Percentiles rank a stretch among this genome's conserved stretches.
phyloP scores from a whole-genome alignment of 352 stramenopile species.

The Pythium phragmiticola region DNA sequence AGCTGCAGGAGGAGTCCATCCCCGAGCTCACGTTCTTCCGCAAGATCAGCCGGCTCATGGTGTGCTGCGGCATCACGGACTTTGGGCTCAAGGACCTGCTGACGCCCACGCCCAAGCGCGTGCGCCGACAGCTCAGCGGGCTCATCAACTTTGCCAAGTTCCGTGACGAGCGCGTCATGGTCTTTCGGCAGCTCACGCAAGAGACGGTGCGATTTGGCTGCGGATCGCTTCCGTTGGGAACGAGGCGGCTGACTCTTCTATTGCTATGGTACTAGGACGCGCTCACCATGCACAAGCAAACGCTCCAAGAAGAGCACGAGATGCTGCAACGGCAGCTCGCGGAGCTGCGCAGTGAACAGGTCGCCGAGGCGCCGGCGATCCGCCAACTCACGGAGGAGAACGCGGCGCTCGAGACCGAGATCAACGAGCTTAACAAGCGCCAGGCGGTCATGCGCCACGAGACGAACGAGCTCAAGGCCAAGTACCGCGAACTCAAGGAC shows the following conservation, averaged over 20 bases:
- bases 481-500: conserved; percentile 85
- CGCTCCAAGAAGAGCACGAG: conserved; percentile 62
- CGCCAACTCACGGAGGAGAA: conserved; percentile 77
- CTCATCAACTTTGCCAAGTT: conserved; percentile 98
- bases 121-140: conserved; percentile 92
- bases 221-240: neutral
- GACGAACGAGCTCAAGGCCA: conserved; percentile 71
- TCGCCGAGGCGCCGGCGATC: conserved; percentile 54
- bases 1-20: conserved; percentile 94
- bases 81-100: conserved; percentile 94
- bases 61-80: conserved; percentile 91
- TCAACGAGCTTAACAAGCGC: conserved; percentile 89
- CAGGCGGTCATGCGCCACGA: conserved; percentile 88
- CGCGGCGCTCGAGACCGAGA: conserved; percentile 81
- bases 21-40: conserved; percentile 93
- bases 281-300: conserved; percentile 39
- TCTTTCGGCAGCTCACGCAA: conserved; percentile 48
- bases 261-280: conserved; percentile 35
- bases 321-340: conserved; percentile 61
- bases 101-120: conserved; percentile 84
- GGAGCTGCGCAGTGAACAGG: conserved; percentile 54
- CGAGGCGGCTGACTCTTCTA: neutral
- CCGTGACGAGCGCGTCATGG: conserved; percentile 88
- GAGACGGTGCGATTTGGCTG: conserved; percentile 36
- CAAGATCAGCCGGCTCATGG: conserved; percentile 87